phyloP scores from a whole-genome alignment of 352 stramenopile genomes.

The Globisporangium barbulae region DNA sequence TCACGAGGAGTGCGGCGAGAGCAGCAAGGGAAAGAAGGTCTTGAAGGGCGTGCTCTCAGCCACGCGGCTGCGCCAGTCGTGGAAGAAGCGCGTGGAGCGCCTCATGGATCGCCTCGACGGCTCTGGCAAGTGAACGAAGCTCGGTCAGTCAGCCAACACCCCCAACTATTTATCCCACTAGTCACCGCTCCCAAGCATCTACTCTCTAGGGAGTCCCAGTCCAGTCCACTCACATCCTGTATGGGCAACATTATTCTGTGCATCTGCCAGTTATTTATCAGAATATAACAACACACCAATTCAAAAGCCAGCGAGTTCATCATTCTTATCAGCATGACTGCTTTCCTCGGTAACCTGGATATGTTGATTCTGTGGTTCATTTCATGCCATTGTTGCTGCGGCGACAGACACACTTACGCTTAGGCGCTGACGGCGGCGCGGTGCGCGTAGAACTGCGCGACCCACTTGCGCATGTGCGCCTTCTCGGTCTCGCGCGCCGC shows the following conservation, averaged over 20 bases:
- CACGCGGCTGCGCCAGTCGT: constrained; percentile 34
- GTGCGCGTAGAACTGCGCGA: constrained; percentile 47
- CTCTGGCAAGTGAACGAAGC: constrained; percentile 15
- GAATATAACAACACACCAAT: background rate
- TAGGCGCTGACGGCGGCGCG: constrained; percentile 16
- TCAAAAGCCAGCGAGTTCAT: background rate
- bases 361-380: background rate
- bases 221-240: background rate
- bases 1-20: constrained; percentile 40
- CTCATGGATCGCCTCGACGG: constrained; percentile 57
- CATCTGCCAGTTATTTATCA: constrained; percentile 2
- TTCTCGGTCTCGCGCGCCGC: constrained; percentile 71
- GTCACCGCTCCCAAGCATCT: background rate
- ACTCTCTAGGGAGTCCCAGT: background rate
- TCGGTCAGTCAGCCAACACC: background rate
- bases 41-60: constrained; percentile 45
- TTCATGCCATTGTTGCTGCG: background rate
- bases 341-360: too few relatives aligned
- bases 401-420: background rate
- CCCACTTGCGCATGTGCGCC: constrained; percentile 81
- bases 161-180: constrained; percentile 9
- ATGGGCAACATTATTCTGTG: background rate
- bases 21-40: constrained; percentile 24
- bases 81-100: constrained; percentile 51
- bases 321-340: background rate